Percentiles rank a stretch among this genome's conserved stretches.
Evolutionary conservation across 2,329 filamentous ascomycete genomes (phyloP).

Genomic region (Leptographium galeiforme): DNA sequence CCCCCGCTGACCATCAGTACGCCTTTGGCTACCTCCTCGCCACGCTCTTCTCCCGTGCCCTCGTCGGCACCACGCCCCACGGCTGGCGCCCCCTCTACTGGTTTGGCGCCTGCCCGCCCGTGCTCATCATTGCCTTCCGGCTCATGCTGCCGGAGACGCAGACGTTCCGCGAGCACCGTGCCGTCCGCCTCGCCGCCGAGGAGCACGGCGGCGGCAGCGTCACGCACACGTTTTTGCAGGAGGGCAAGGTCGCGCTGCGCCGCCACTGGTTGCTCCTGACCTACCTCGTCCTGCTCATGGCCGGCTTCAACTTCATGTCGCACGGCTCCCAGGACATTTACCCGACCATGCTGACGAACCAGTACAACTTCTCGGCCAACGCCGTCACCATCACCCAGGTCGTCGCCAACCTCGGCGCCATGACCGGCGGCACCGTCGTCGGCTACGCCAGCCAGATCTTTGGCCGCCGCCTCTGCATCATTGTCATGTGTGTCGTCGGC

Average conservation of each 20-base stretch:
- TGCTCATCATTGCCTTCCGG: slow-evolving; percentile 20
- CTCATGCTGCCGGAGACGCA: slow-evolving; percentile 13
- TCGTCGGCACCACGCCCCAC: slow-evolving; percentile 48
- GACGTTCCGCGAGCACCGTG: slow-evolving; percentile 9
- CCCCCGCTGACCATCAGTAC: slow-evolving; percentile 28
- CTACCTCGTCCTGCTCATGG: slow-evolving; percentile 77
- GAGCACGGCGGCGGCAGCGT: slow-evolving; percentile 48
- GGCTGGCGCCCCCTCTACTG: slow-evolving; percentile 68
- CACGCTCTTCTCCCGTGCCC: slow-evolving; percentile 18
- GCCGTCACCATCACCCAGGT: slow-evolving; percentile 38
- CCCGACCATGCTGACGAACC: slow-evolving; percentile 52
- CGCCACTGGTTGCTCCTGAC: slow-evolving; percentile 67
- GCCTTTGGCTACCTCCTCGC: slow-evolving; percentile 25
- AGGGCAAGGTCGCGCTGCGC: slow-evolving; percentile 53
- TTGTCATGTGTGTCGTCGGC: slow-evolving; percentile 46
- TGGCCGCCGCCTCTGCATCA: slow-evolving; percentile 57
- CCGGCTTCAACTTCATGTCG: slow-evolving; percentile 64
- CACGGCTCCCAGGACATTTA: slow-evolving; percentile 73
- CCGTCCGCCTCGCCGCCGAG: slow-evolving; percentile 31
- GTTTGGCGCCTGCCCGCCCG: slow-evolving; percentile 54
- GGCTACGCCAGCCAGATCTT: slow-evolving; percentile 66
- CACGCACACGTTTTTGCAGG: slow-evolving; percentile 54
- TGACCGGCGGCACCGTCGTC: slow-evolving; percentile 58
- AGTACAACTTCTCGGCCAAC: slow-evolving; percentile 12
- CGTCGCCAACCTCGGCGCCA: slow-evolving; percentile 66